Conservation (phyloP, 495 filamentous ascomycete genomes). For the Massariosphaeria phaeospora region DNA sequence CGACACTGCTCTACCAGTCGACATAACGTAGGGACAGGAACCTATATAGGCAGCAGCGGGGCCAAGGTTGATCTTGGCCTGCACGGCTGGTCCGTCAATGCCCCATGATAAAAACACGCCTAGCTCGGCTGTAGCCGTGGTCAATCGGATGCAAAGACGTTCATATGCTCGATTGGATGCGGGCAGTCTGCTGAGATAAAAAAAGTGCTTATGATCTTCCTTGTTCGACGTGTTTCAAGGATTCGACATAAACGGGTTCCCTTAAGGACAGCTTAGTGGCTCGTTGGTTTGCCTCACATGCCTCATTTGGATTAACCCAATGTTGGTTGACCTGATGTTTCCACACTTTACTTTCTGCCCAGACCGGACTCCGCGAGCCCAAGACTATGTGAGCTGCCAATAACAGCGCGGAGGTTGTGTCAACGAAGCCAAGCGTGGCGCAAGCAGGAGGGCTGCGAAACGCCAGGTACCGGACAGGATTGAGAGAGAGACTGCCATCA, state of each 20-base stretch:
- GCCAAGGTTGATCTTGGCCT: no score
- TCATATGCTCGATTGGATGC: background rate
- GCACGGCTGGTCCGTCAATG: background rate
- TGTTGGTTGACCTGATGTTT: slow-evolving; percentile 8
- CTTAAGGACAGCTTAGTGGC: slow-evolving; percentile 2
- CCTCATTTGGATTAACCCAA: slow-evolving; percentile 12
- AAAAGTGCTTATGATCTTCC: background rate
- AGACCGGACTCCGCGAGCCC: slow-evolving; percentile 12
- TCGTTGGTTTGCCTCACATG: background rate
- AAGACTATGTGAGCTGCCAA: slow-evolving; percentile 1
- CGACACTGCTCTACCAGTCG: background rate
- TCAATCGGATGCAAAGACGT: background rate
- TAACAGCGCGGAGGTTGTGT: background rate
- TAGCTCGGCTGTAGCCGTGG: slow-evolving; percentile 1
- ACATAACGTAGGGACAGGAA: background rate
- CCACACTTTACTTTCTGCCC: background rate
- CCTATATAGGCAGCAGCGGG: background rate
- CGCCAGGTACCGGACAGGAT: no score
- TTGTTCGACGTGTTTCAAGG: background rate
- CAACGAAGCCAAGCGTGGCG: slow-evolving; percentile 23
- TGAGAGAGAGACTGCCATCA: no score
- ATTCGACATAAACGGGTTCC: background rate
- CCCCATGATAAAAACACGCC: no score
- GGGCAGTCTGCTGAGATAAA: background rate
- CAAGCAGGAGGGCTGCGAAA: no score